These are phyloP conservation scores for Annulohypoxylon stygium DNA, from an alignment of 495 filamentous ascomycete species.

Conservation along the genomic window DNA sequence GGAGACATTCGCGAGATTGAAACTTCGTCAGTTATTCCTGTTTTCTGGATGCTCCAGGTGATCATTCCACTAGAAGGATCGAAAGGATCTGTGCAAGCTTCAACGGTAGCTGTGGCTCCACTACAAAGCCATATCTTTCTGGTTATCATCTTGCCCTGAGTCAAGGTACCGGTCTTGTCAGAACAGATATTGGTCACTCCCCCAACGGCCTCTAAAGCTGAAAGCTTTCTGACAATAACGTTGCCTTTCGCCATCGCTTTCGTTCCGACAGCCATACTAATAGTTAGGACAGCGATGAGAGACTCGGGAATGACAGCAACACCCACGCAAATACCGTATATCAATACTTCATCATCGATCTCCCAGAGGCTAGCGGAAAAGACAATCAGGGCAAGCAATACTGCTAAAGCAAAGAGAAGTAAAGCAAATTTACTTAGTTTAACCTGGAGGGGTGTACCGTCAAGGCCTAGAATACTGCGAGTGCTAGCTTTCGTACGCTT, in stretches of 20 bases:
- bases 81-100: constrained; percentile 60
- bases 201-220: constrained; percentile 73
- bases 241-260: constrained; percentile 78
- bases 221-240: constrained; percentile 76
- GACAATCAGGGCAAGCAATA: constrained; percentile 77
- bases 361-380: constrained; percentile 72
- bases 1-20: constrained; percentile 26
- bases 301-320: constrained; percentile 83
- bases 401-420: constrained; percentile 74
- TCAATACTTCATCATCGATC: constrained; percentile 71
- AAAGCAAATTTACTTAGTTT: constrained; percentile 79
- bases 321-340: constrained; percentile 74
- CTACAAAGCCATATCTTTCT: constrained; percentile 64
- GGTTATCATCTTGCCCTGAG: constrained; percentile 71
- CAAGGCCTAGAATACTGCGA: constrained; percentile 71
- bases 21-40: constrained; percentile 23
- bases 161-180: constrained; percentile 75
- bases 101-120: constrained; percentile 50
- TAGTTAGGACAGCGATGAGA: constrained; percentile 80
- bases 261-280: constrained; percentile 79
- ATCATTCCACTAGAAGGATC: constrained; percentile 62
- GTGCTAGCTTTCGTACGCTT: constrained; percentile 51
- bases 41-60: constrained; percentile 46
- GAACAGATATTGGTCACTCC: constrained; percentile 71
- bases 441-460: constrained; percentile 76